Base-by-base conservation (phyloP, 163 green algal genomes). In the Scenedesmus sp. region DNA sequence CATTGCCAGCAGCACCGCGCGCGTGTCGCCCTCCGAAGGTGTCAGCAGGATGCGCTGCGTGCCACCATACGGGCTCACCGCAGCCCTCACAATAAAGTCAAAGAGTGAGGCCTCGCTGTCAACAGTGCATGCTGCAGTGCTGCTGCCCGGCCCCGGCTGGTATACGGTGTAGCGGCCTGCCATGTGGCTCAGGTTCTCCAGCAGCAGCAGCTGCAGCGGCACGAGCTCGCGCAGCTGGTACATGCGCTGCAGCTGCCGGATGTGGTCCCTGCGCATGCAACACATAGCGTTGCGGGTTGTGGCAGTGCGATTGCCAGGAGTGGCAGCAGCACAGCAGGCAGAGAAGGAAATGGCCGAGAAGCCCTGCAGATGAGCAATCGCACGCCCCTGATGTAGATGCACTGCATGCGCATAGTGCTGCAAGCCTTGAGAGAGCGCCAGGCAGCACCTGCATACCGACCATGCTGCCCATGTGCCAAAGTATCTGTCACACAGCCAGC, bases 161-260 rank as follows among this genome's bases (percentile, higher is more conserved):
- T 86, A 91, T 1, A 57, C 52, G 0, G n/a, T 85, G 54, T 91
- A 91, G 56, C 52, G 34, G 18, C 54, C 56, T 15, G 87, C 74
- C 70, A 91, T 57, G 15, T 91, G 46, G n/a, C 54, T 86, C 0
- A 85, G 67, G 87, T 91, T 91, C 54, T 91, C 87, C 34, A 86
- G 54, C 16, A 91, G n/a, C 10, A 91, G 70, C 67, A 91, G 87
- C 74, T 91, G 87, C 13, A 77, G 34, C 6, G 87, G 87, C 12
- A 91, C 18, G 4, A 70, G 55, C 57, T 84, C 73, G 26, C 9
- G 55, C 34, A 91, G 59, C 12, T 91, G 52, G 52, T 86, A 74
- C 87, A 91, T 91, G 87, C 87, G 87, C 87, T 91, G 87, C 67
- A 91, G 55, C 56, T 91, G 87, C 1, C 70, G 87, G 23, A 91